These are phyloP conservation scores for Acmispon strigosus DNA, from an alignment of 306 rosid genomes.

Conservation along the genomic window DNA sequence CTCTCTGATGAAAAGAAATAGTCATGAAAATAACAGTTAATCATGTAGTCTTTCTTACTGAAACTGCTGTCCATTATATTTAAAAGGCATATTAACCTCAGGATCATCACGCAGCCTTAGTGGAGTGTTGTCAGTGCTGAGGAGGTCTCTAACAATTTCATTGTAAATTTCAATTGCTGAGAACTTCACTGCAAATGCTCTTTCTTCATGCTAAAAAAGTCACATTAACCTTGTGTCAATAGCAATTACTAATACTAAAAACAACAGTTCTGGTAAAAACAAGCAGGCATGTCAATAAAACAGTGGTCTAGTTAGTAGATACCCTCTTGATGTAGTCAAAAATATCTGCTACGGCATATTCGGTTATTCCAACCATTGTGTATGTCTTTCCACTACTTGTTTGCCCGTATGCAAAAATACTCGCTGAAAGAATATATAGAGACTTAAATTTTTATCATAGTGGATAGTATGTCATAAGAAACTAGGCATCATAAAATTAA, in stretches of 20 bases:
- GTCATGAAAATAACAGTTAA: conserved; percentile 18
- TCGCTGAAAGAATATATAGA: conserved; percentile 54
- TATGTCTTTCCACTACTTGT: conserved; percentile 99
- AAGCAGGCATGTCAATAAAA: neutral
- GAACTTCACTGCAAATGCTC: conserved; percentile 87
- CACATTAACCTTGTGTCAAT: conserved; percentile 17
- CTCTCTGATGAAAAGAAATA: conserved; percentile 52
- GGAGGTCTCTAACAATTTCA: conserved; percentile 95
- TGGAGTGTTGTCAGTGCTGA: conserved; percentile 68
- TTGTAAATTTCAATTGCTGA: conserved; percentile 97
- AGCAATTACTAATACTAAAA: conserved; percentile 9
- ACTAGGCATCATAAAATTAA: neutral
- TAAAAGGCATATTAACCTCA: conserved; percentile 49
- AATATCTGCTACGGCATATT: conserved; percentile 82
- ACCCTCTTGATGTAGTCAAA: conserved; percentile 82
- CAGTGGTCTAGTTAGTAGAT: conserved; percentile 9
- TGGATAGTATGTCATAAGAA: conserved; percentile 23
- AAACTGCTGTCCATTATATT: conserved; percentile 1
- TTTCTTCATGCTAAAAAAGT: conserved; percentile 75
- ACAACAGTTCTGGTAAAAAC: neutral
- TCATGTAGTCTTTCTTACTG: conserved; percentile 8
- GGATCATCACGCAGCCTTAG: conserved; percentile 98
- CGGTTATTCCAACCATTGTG: conserved; percentile 96
- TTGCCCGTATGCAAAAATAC: conserved; percentile 97
- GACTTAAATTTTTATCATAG: conserved; percentile 14